Evolutionary conservation across 306 rosid genomes (phyloP), one percentile per base, ranked within the genome.

Genomic region (Biancaea sappan): DNA sequence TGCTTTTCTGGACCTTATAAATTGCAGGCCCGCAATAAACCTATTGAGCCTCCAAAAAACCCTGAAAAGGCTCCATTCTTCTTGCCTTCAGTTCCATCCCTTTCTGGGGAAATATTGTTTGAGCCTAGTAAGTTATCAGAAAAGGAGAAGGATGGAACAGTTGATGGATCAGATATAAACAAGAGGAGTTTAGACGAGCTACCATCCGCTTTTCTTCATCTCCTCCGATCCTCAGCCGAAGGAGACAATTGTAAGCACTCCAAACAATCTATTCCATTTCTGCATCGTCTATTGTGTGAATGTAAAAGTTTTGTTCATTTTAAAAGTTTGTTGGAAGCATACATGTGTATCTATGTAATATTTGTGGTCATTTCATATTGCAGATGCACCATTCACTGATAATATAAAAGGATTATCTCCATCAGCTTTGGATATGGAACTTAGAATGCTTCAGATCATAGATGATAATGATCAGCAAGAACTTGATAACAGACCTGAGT

Each of bases 51-150:
- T 47, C 97, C 96, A 13, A 94, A 91, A 82, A 94, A 92, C 82
- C 98, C 98, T 0, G 98, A 92, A 79, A 90, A 86, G 83, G 97
- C 95, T 80, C 97, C 98, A 37, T 94, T 94, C 88, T 94, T 91
- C 86, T 74, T 94, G 84, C 95, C 98, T 70, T 85, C 97, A 5
- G 81, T 90, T 79, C 97, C 97, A 26, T 81, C 90, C 51, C 72
- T 94, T 53, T 90, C 98, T 21, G 97, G 98, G 46, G 97, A 92
- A 80, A 92, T 94, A 80, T 72, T 86, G 66, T 94, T 94, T 44
- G 94, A 88, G 81, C 84, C 96, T 66, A 81, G 75, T 50, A 78
- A 88, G 57, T 60, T 81, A 40, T 75, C 84, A 12, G 81, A 70
- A 40, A 75, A 76, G 24, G 94, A 88, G 77, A 75, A 29, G 4